phyloP scores from a whole-genome alignment of 371 early-diverging fungal species.

The Circinella minor region DNA sequence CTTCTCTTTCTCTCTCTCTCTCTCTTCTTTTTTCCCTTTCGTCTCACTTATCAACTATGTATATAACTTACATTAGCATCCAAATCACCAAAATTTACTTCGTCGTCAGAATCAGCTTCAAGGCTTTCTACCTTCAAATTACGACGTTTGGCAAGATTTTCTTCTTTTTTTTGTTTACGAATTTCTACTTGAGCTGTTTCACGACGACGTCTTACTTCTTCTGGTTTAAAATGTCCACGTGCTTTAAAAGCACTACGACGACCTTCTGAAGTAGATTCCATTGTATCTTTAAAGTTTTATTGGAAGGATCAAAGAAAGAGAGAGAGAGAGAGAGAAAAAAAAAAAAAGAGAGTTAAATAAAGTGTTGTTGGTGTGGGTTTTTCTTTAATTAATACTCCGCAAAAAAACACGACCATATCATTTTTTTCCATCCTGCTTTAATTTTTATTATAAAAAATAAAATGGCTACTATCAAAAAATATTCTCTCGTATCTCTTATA shows the following conservation, averaged over 20 bases:
- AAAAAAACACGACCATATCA: too few relatives aligned
- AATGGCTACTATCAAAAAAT: too few relatives aligned
- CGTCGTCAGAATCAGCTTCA: slow-evolving; percentile 85
- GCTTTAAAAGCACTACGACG: slow-evolving; percentile 84
- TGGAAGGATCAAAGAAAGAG: not conserved
- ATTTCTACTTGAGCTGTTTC: slow-evolving; percentile 94
- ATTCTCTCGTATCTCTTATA: too few relatives aligned
- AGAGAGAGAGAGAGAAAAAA: not conserved
- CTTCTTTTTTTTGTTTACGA: slow-evolving; percentile 95
- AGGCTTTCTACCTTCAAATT: slow-evolving; percentile 66
- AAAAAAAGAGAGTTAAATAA: not conserved
- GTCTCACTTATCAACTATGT: not conserved
- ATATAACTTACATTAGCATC: slow-evolving; percentile 52
- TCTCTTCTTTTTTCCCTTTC: too few relatives aligned
- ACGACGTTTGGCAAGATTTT: slow-evolving; percentile 90
- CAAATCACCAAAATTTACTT: slow-evolving; percentile 55
- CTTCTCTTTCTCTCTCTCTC: too few relatives aligned
- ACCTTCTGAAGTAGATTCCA: slow-evolving; percentile 62
- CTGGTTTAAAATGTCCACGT: slow-evolving; percentile 85
- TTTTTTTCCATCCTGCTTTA: too few relatives aligned
- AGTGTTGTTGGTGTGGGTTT: too few relatives aligned
- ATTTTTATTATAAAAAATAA: too few relatives aligned
- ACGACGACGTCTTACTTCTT: slow-evolving; percentile 92
- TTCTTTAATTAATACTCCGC: too few relatives aligned
- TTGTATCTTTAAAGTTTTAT: slow-evolving; percentile 15